Base-by-base conservation (phyloP, 805 yeast genomes). In the Jamesozyma piceae region DNA sequence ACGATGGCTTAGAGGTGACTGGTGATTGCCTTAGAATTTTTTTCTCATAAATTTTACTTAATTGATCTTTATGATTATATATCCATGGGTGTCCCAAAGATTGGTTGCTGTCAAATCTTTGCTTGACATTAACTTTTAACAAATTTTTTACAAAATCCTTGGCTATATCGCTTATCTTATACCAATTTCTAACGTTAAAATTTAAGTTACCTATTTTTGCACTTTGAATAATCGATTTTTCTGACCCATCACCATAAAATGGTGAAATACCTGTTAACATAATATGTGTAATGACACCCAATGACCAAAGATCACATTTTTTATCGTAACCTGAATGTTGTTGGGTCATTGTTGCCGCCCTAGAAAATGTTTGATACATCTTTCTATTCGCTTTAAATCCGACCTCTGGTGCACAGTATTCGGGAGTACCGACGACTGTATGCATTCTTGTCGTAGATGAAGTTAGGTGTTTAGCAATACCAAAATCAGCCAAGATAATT, bases 331-430 rank as follows among this genome's bases (percentile, higher is more conserved):
- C 79, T 13, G 34, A 41, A 13, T 47, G 46, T 15, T 50, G 44
- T 39, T 53, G 55, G 14, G 49, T 57, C 20, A 48, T 37, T 1
- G 58, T 55, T 10, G 53, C 61, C 11, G 51, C 57, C 22, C 56
- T 48, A 9, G 62, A 53, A 38, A 52, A 54, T n/a, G 46, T 42
- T 31, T 53, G 49, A 36, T 54, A 51, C 2, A 60, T 57, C 31
- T 54, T 42, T 37, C 62, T 54, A 26, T 60, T 56, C 9, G 57
- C 54, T 36, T 60, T 66, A 41, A 75, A 66, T 1, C 80, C 77
- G 10, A 80, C 77, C 51, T 80, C 87, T 0, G 88, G 88, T 1
- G 88, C 87, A 44, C 79, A 72, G 51, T 80, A 80, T 53, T 80
- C 87, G 0, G 81, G 78, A 0, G 87, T 80, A 2, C 81, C 81